Base-by-base conservation (phyloP, 352 stramenopile genomes). In the Phytophthora niederhauseri region DNA sequence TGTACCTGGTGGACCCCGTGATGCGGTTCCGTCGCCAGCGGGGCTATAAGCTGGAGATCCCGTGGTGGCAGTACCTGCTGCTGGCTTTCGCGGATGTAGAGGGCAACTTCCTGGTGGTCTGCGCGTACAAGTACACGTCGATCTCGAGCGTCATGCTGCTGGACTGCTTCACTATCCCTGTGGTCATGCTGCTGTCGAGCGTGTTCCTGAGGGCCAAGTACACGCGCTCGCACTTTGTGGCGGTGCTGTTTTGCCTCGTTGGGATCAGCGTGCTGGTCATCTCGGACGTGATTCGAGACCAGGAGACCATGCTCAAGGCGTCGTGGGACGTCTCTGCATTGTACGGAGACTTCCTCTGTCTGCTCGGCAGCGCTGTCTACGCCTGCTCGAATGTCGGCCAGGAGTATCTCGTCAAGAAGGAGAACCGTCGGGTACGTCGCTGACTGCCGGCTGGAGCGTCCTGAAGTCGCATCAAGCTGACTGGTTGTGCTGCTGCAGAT, bases 91-190 rank as follows among this genome's bases (percentile, higher is more conserved):
- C 98, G 11, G 97, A 99, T 76, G 93, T 99, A 1, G 86, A 98
- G 77, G 95, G 92, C 28, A 99, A 99, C 72, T 99, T 98, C 50
- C 70, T 98, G 6, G 87, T 95, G 49, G 87, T 99, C n/a, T 84
- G 97, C n/a, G 96, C 94, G 5, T 98, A 98, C 76, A 89, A 97
- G 54, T 98, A 98, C 77, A 99, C 97, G 48, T 97, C 89, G 9
- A 95, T 99, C 64, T 98, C 96, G 20, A 98, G 92, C 63, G 89
- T 97, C 15, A 98, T 98, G 81, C 84, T 99, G 66, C 81, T 99
- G 34, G 95, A 98, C 66, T 98, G 94, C 61, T 98, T 99, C 60
- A 97, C 95, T 3, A 98, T 99, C 41, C 95, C 97, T 3, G 92
- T 95, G 19, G 91, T 96, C 11, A 98, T 99, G 93, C 54, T 99